phyloP scores from a whole-genome alignment of 2,329 filamentous ascomycete species.

The Fusarium protoensiforme region DNA sequence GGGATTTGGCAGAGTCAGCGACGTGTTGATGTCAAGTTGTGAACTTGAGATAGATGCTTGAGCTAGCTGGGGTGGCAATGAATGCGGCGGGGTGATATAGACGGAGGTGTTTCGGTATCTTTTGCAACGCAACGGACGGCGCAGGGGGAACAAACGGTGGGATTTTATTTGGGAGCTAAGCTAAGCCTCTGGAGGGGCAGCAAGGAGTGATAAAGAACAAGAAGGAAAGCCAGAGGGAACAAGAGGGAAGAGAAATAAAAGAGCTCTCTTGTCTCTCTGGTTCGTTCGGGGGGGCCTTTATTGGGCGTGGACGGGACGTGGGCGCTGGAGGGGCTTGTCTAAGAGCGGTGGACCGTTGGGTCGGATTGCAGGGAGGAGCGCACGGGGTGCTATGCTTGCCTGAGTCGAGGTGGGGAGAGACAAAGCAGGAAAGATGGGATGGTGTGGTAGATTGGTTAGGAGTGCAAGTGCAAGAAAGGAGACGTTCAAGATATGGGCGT shows the following conservation, averaged over 20 bases:
- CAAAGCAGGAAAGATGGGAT: constrained; percentile 10
- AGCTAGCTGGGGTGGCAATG: constrained; percentile 27
- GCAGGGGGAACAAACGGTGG: constrained; percentile 32
- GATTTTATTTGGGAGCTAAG: constrained; percentile 41
- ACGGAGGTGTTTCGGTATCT: constrained; percentile 30
- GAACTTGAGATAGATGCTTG: constrained; percentile 6
- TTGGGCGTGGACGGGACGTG: constrained; percentile 33
- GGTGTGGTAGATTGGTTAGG: neutral
- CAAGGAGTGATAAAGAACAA: constrained; percentile 20
- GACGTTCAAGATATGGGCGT: neutral
- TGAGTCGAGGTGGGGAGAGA: constrained; percentile 40
- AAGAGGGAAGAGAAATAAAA: constrained; percentile 15
- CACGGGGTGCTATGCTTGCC: constrained; percentile 26
- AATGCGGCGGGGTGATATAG: constrained; percentile 33
- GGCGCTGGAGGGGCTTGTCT: constrained; percentile 39
- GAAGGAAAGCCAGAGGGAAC: constrained; percentile 8
- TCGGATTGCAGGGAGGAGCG: constrained; percentile 44
- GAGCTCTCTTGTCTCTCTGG: constrained; percentile 23
- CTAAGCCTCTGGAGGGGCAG: constrained; percentile 35
- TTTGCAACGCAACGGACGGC: constrained; percentile 19
- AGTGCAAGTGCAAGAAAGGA: neutral
- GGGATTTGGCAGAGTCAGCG: neutral
- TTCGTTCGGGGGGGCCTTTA: constrained; percentile 33
- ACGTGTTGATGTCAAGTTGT: constrained; percentile 9
- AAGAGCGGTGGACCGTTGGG: constrained; percentile 45